phyloP scores from a whole-genome alignment of 345 rosid species.

The Eucalyptus curtisii region DNA sequence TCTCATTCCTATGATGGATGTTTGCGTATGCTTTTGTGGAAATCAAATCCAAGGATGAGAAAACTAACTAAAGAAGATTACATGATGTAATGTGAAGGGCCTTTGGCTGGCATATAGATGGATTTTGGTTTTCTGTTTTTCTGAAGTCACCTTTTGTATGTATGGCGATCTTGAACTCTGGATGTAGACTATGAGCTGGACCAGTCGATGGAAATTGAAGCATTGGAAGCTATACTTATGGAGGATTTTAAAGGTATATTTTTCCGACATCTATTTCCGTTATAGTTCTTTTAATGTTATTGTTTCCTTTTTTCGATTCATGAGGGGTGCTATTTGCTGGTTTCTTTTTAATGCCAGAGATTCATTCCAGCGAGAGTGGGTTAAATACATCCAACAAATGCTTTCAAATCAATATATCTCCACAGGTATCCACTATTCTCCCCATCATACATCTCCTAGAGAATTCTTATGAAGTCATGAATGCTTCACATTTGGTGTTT shows the following conservation, averaged over 20 bases:
- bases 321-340: not conserved
- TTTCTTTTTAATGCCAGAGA: conserved; percentile 31
- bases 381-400: conserved; percentile 77
- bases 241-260: conserved; percentile 85
- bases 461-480: not conserved
- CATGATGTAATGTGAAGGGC: not conserved
- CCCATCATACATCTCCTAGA: not conserved
- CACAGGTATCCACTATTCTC: conserved; percentile 41
- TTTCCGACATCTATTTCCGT: not conserved
- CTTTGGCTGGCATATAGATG: not conserved
- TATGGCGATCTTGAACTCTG: not conserved
- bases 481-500: not conserved
- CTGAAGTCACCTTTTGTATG: not conserved
- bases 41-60: not conserved
- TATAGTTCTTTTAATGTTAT: not conserved
- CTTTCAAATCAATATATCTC: conserved; percentile 66
- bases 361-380: conserved; percentile 88
- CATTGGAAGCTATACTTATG: conserved; percentile 88
- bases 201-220: conserved; percentile 98
- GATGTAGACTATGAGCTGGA: conserved; percentile 60
- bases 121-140: not conserved
- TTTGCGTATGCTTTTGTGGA: not conserved
- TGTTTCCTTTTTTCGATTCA: not conserved
- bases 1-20: not conserved
- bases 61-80: not conserved